Evolutionary conservation across 768 basidiomycete species (phyloP).

Genomic region (Dacryopinax spathularia): DNA sequence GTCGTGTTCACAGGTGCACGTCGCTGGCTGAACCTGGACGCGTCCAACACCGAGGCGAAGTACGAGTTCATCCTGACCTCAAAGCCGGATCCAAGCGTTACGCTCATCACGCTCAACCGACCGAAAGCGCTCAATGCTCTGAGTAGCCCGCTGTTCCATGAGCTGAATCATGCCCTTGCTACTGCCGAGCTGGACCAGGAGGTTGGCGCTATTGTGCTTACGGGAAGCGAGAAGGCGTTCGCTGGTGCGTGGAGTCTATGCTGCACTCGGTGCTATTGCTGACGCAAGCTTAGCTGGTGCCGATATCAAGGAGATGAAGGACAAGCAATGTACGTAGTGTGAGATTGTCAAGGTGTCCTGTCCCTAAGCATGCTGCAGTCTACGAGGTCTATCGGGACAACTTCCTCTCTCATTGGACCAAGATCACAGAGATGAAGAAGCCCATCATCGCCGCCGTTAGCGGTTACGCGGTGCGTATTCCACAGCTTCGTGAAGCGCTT

Average conservation of each 20-base stretch:
- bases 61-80: constrained; percentile 59
- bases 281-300: constrained; percentile 54
- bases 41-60: not conserved
- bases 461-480: constrained; percentile 56
- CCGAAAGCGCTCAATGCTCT: constrained; percentile 87
- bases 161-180: constrained; percentile 64
- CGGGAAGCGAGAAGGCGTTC: constrained; percentile 84
- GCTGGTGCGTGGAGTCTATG: constrained; percentile 51
- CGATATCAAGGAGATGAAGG: constrained; percentile 99
- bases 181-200: constrained; percentile 55
- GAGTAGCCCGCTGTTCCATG: constrained; percentile 59
- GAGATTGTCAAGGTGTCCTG: not conserved
- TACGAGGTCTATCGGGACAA: constrained; percentile 75
- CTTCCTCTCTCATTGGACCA: constrained; percentile 70
- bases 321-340: constrained; percentile 60
- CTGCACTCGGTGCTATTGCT: not conserved
- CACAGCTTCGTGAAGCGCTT: not conserved
- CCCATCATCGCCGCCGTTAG: constrained; percentile 93
- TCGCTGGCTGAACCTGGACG: not conserved
- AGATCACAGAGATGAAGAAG: constrained; percentile 60
- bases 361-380: constrained; percentile 30
- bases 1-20: not conserved
- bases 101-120: constrained; percentile 71
- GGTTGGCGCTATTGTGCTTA: constrained; percentile 77
- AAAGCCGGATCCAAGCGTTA: constrained; percentile 39